Evolutionary conservation across 495 filamentous ascomycete species (phyloP).

Genomic region (Podospora australis): DNA sequence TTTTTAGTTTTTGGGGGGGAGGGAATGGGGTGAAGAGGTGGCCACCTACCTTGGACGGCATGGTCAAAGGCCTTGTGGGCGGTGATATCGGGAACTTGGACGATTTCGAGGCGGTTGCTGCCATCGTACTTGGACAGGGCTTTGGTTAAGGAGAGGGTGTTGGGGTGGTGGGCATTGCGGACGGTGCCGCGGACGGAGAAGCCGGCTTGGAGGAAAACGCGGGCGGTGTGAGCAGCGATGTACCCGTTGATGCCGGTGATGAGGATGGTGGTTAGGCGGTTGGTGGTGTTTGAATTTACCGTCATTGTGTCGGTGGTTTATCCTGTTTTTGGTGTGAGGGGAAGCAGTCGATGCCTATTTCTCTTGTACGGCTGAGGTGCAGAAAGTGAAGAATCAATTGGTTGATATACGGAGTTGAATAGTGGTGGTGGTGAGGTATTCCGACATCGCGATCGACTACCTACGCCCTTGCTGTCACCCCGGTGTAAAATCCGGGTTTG

Average conservation of each 20-base stretch:
- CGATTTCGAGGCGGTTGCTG: conserved; percentile 27
- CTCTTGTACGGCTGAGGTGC: too few species aligned
- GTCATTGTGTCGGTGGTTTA: too few species aligned
- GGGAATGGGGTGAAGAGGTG: neutral
- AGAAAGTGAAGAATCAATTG: too few species aligned
- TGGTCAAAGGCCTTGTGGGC: conserved; percentile 34
- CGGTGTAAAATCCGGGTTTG: too few species aligned
- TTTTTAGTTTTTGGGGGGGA: neutral
- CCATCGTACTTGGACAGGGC: conserved; percentile 43
- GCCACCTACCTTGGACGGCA: conserved; percentile 30
- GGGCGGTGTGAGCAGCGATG: conserved; percentile 47
- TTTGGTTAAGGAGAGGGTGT: conserved; percentile 47
- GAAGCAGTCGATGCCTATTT: too few species aligned
- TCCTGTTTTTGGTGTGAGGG: too few species aligned
- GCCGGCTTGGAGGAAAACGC: conserved; percentile 40
- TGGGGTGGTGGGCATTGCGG: conserved; percentile 17
- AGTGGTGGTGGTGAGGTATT: too few species aligned
- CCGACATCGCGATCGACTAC: too few species aligned
- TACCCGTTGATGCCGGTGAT: conserved; percentile 53
- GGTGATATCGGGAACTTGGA: conserved; percentile 35
- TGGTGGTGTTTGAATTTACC: too few species aligned
- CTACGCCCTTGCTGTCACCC: too few species aligned
- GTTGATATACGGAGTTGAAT: too few species aligned
- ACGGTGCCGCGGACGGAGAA: conserved; percentile 47
- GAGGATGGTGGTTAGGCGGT: too few species aligned